Conservation (phyloP, 2,329 filamentous ascomycete genomes). For the Phyllosticta paracitricarpa region DNA sequence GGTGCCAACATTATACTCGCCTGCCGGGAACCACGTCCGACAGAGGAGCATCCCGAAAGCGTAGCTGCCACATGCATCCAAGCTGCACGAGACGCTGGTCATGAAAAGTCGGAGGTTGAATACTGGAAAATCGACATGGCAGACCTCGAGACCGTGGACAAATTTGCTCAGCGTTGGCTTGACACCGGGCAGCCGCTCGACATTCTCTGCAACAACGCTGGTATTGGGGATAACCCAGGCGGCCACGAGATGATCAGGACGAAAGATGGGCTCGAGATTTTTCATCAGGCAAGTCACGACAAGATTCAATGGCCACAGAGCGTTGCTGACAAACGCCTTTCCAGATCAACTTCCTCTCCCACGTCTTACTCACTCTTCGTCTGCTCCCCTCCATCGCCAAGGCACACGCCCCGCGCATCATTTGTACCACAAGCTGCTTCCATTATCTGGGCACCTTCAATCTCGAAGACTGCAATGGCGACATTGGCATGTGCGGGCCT, state of each 20-base stretch:
- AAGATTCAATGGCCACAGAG: no score
- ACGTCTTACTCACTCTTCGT: constrained; percentile 18
- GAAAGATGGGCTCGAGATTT: constrained; percentile 22
- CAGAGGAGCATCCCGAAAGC: constrained; percentile 16
- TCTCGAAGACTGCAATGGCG: constrained; percentile 18
- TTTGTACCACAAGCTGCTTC: constrained; percentile 23
- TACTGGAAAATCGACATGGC: constrained; percentile 21
- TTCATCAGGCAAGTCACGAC: constrained; percentile 13
- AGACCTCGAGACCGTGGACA: constrained; percentile 17
- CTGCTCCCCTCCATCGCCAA: constrained; percentile 17
- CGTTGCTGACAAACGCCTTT: background rate
- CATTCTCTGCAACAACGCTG: constrained; percentile 24
- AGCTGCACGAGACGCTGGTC: constrained; percentile 4
- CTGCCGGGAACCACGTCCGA: constrained; percentile 16
- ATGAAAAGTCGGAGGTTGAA: constrained; percentile 13
- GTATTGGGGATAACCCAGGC: constrained; percentile 14
- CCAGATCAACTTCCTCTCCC: constrained; percentile 24
- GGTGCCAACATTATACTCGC: constrained; percentile 21
- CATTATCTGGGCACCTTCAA: constrained; percentile 20
- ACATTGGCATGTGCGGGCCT: background rate
- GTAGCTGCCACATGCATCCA: constrained; percentile 17
- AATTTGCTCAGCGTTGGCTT: constrained; percentile 19
- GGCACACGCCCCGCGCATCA: constrained; percentile 17
- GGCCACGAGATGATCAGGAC: constrained; percentile 12
- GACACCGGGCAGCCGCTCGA: constrained; percentile 17